Evolutionary conservation across 2,329 filamentous ascomycete species (phyloP).

Genomic region (Xylariaceae sp.): DNA sequence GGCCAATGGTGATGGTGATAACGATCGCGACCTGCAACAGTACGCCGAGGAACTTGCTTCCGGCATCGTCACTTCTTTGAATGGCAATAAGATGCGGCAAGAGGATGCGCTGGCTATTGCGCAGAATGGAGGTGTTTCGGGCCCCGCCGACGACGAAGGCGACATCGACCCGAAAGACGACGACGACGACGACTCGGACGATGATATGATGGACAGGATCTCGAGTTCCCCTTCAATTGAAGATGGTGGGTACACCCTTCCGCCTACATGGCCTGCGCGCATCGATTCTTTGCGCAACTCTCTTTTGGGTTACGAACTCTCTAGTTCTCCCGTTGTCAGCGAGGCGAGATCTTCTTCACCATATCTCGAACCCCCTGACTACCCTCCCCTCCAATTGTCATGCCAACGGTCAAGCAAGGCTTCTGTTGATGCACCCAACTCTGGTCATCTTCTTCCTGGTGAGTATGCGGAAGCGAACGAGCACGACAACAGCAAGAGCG

Average conservation of each 20-base stretch:
- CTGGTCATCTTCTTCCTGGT: conserved; percentile 58
- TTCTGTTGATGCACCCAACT: conserved; percentile 36
- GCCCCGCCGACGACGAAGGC: conserved; percentile 60
- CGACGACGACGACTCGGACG: conserved; percentile 74
- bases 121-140: conserved; percentile 64
- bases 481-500: conserved; percentile 45
- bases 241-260: conserved; percentile 83
- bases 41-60: conserved; percentile 55
- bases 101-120: conserved; percentile 66
- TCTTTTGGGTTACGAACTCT: conserved; percentile 39
- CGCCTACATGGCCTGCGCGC: conserved; percentile 52
- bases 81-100: conserved; percentile 52
- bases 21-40: conserved; percentile 51
- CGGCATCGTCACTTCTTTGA: conserved; percentile 49
- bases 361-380: conserved; percentile 48
- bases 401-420: conserved; percentile 45
- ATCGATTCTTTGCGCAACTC: conserved; percentile 50
- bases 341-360: conserved; percentile 52
- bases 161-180: conserved; percentile 65
- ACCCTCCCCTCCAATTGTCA: conserved; percentile 39
- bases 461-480: conserved; percentile 49
- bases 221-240: conserved; percentile 98
- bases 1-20: conserved; percentile 51
- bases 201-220: conserved; percentile 98
- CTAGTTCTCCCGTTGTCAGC: conserved; percentile 41